A percentile compares a stretch with the other conserved stretches of the same genome.
Conservation (phyloP, 2,329 filamentous ascomycete genomes). For the Paracorniculantispora psalliotae region DNA sequence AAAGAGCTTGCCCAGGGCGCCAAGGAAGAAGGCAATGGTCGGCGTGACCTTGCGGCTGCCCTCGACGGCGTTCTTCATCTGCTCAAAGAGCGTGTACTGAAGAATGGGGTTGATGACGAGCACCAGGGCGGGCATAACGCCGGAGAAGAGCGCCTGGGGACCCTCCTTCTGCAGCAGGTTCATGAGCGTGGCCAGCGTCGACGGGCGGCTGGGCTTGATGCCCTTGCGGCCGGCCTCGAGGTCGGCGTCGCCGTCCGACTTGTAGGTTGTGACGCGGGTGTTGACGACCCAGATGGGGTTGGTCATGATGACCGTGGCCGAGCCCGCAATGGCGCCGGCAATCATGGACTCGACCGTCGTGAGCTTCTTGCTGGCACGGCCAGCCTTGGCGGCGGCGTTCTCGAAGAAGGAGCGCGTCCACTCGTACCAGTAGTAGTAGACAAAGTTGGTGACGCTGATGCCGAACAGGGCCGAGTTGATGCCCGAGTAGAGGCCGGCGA, state of each 20-base stretch:
- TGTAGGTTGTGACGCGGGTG: constrained; percentile 92
- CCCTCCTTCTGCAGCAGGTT: constrained; percentile 80
- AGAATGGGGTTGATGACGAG: constrained; percentile 97
- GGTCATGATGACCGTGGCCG: constrained; percentile 88
- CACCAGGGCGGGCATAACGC: constrained; percentile 86
- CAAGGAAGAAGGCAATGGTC: constrained; percentile 82
- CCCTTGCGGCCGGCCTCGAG: constrained; percentile 33
- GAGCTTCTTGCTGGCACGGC: constrained; percentile 72
- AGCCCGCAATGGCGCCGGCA: constrained; percentile 87
- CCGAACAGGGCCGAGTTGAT: constrained; percentile 93
- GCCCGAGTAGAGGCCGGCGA: constrained; percentile 84
- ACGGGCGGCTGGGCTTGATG: constrained; percentile 40
- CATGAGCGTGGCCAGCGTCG: constrained; percentile 76
- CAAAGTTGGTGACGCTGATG: constrained; percentile 98
- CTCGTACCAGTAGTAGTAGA: constrained; percentile 99
- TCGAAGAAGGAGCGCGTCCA: constrained; percentile 89
- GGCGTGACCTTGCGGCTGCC: constrained; percentile 69
- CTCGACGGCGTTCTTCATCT: constrained; percentile 90
- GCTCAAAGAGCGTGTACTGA: constrained; percentile 98
- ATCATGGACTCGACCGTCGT: constrained; percentile 93
- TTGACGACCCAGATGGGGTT: constrained; percentile 99
- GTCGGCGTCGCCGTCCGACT: constrained; percentile 47
- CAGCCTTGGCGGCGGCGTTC: constrained; percentile 65
- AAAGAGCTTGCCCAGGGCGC: constrained; percentile 88
- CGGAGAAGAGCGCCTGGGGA: constrained; percentile 77